These are phyloP conservation scores for Pythium aphanidermatum DNA, from an alignment of 352 stramenopile species.

Conservation along the genomic window DNA sequence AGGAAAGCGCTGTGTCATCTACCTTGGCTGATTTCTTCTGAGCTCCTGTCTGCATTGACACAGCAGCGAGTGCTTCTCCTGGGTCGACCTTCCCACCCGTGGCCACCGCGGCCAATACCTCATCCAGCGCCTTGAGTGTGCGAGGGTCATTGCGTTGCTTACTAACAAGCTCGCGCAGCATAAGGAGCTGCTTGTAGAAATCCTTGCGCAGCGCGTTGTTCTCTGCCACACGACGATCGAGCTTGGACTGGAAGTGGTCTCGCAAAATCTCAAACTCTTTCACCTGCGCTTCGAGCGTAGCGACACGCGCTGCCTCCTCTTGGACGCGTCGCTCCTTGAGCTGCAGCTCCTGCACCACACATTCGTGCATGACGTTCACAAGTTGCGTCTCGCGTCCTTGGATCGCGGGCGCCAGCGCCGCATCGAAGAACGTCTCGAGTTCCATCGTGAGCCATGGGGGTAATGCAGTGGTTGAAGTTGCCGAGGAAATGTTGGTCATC, in stretches of 20 bases:
- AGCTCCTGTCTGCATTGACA: background rate
- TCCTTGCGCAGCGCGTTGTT: slow-evolving; percentile 64
- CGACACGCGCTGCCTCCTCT: slow-evolving; percentile 15
- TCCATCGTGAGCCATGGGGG: slow-evolving; percentile 14
- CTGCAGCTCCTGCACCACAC: slow-evolving; percentile 36
- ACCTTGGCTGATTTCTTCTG: background rate
- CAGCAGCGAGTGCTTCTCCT: background rate
- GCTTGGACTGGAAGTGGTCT: slow-evolving; percentile 39
- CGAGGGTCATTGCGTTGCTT: slow-evolving; percentile 46
- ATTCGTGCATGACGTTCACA: slow-evolving; percentile 58
- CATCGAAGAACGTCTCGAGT: slow-evolving; percentile 41
- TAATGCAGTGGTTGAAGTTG: slow-evolving; percentile 1
- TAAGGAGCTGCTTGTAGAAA: slow-evolving; percentile 65
- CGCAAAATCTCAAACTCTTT: slow-evolving; percentile 24
- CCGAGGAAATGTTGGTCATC: slow-evolving; percentile 4
- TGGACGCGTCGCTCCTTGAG: slow-evolving; percentile 17
- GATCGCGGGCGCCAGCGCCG: slow-evolving; percentile 31
- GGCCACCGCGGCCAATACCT: slow-evolving; percentile 34
- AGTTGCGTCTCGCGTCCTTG: slow-evolving; percentile 46
- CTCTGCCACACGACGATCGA: slow-evolving; percentile 56
- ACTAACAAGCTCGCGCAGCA: slow-evolving; percentile 61
- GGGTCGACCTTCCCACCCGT: background rate
- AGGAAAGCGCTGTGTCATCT: background rate
- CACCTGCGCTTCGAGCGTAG: slow-evolving; percentile 16
- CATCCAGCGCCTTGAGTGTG: slow-evolving; percentile 45